phyloP scores from a whole-genome alignment of 345 rosid species.

The Erucastrum elatum region DNA sequence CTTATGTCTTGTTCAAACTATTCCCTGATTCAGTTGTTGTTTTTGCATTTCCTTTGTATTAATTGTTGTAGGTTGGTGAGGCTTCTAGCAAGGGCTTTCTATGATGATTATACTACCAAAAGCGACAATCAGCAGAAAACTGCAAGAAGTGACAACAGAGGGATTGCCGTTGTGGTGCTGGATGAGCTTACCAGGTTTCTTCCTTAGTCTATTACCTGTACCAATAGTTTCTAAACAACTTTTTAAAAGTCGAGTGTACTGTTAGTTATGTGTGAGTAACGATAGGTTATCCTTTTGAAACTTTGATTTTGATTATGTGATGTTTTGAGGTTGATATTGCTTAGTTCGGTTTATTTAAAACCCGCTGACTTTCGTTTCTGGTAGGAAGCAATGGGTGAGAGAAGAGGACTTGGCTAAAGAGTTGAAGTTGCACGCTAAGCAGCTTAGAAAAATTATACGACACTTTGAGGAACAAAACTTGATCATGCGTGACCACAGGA shows the following conservation, averaged over 20 bases:
- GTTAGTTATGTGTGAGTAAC: neutral
- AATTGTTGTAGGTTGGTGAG: conserved; percentile 61
- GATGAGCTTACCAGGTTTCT: conserved; percentile 76
- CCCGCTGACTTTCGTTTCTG: neutral
- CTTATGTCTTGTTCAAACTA: neutral
- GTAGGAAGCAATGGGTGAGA: conserved; percentile 85
- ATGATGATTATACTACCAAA: conserved; percentile 68
- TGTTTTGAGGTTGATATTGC: neutral
- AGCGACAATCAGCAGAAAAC: conserved; percentile 80
- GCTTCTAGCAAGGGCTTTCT: conserved; percentile 78
- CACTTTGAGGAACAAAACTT: conserved; percentile 83
- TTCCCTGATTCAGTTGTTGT: neutral
- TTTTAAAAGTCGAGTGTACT: neutral
- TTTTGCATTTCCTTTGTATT: neutral
- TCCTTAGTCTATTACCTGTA: neutral
- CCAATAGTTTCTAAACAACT: neutral
- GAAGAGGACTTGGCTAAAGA: conserved; percentile 96
- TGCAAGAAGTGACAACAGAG: conserved; percentile 71
- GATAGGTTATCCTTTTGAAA: conserved; percentile 3
- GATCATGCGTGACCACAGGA: conserved; percentile 73
- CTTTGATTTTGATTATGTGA: neutral
- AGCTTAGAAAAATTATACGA: conserved; percentile 68
- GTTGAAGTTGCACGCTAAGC: conserved; percentile 76
- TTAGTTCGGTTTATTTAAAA: neutral
- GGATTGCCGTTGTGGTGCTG: conserved; percentile 83